Evolutionary conservation across 306 rosid genomes (phyloP).

Genomic region (Pueraria montana): DNA sequence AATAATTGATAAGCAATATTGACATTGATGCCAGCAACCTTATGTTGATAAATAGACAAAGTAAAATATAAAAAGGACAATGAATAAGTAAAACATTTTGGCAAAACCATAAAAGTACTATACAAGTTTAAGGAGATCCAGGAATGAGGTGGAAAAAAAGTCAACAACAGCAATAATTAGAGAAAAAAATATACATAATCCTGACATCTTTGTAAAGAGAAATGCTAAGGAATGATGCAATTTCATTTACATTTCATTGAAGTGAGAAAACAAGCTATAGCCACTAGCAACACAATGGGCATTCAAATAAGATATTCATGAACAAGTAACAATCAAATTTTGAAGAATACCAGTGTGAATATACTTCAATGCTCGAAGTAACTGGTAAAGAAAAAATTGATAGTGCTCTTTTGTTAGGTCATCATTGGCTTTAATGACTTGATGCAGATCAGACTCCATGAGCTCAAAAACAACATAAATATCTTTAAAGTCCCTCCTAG

Average conservation of each 20-base stretch:
- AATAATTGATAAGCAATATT: constrained; percentile 52
- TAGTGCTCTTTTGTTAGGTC: constrained; percentile 92
- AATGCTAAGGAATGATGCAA: constrained; percentile 29
- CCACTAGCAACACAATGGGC: constrained; percentile 17
- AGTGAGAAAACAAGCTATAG: background rate
- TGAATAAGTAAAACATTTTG: background rate
- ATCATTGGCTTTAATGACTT: constrained; percentile 93
- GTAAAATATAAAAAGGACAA: constrained; percentile 27
- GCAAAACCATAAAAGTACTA: constrained; percentile 4
- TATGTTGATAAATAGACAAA: constrained; percentile 4
- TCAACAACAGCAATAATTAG: background rate
- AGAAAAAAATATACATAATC: background rate
- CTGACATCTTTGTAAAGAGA: constrained; percentile 33
- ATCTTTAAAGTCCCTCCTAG: constrained; percentile 87
- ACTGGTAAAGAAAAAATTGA: constrained; percentile 95
- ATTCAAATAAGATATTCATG: constrained; percentile 22
- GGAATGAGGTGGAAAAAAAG: background rate
- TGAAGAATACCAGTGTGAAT: constrained; percentile 80
- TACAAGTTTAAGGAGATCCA: background rate
- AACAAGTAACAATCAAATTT: constrained; percentile 29
- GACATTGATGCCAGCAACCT: constrained; percentile 26
- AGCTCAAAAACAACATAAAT: constrained; percentile 96
- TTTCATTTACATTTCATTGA: background rate
- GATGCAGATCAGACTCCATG: constrained; percentile 98
- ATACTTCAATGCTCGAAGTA: constrained; percentile 94